phyloP scores from a whole-genome alignment of 352 stramenopile species.

The Albugo laibachii region DNA sequence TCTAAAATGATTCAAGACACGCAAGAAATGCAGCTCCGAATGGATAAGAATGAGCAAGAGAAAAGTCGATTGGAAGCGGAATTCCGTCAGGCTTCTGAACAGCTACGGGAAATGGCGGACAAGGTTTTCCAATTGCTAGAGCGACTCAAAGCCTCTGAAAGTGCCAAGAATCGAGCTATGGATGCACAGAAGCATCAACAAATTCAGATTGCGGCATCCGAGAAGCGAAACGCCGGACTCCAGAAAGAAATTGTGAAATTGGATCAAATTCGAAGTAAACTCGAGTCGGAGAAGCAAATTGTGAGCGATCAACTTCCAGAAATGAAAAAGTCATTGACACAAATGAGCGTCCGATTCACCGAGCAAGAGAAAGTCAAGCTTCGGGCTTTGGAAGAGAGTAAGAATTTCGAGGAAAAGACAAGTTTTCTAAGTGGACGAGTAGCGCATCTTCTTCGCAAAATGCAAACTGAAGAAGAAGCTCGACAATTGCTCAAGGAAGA shows the following conservation, averaged over 20 bases:
- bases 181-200: conserved; percentile 89
- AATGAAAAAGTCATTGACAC: conserved; percentile 90
- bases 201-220: conserved; percentile 83
- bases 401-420: conserved; percentile 87
- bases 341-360: conserved; percentile 81
- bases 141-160: conserved; percentile 87
- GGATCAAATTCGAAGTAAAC: conserved; percentile 81
- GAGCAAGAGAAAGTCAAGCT: conserved; percentile 89
- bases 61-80: conserved; percentile 89
- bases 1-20: conserved; percentile 56
- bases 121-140: conserved; percentile 94
- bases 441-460: conserved; percentile 91
- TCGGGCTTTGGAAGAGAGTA: conserved; percentile 79
- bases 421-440: conserved; percentile 84
- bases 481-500: conserved; percentile 87
- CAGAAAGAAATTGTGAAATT: conserved; percentile 76
- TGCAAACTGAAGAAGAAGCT: conserved; percentile 90
- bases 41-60: conserved; percentile 84
- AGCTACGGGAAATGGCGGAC: conserved; percentile 93
- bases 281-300: conserved; percentile 89
- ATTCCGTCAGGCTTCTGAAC: conserved; percentile 85
- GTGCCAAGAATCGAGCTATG: conserved; percentile 91
- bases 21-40: conserved; percentile 53
- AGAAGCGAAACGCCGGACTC: conserved; percentile 88
- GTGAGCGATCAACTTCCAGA: conserved; percentile 86